phyloP scores from a whole-genome alignment of 176 grass and related monocot species.

The Ananas comosus region DNA sequence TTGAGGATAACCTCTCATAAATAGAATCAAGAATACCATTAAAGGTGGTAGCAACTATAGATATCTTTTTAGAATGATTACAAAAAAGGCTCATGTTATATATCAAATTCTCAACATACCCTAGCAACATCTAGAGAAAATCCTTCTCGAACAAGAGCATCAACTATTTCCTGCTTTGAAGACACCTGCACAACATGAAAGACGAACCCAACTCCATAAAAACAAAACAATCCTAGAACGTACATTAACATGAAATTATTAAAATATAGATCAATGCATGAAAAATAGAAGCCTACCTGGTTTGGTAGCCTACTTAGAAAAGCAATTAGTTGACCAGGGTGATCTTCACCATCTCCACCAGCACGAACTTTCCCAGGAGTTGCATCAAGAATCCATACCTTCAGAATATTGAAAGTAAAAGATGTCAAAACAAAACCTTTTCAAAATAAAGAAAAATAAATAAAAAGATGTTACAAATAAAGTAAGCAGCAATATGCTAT shows the following conservation, averaged over 20 bases:
- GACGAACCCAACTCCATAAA: not conserved
- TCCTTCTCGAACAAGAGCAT: constrained; percentile 54
- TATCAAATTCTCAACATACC: constrained; percentile 33
- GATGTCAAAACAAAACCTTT: not conserved
- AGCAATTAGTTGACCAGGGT: constrained; percentile 78
- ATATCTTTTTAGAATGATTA: not conserved
- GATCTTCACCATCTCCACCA: constrained; percentile 94
- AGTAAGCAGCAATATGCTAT: constrained; percentile 2
- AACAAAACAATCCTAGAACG: not conserved
- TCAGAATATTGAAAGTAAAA: constrained; percentile 19
- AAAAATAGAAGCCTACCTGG: constrained; percentile 29
- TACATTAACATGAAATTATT: not conserved
- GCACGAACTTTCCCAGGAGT: constrained; percentile 85
- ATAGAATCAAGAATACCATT: constrained; percentile 1
- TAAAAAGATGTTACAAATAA: not conserved
- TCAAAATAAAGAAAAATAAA: constrained; percentile 1
- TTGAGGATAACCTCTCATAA: not conserved
- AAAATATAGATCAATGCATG: constrained; percentile 1
- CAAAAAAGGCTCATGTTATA: not conserved
- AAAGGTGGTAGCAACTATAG: not conserved
- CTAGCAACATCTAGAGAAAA: constrained; percentile 82
- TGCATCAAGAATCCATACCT: constrained; percentile 98
- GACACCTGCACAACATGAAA: constrained; percentile 43
- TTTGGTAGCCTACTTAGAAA: constrained; percentile 69
- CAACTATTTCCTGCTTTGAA: constrained; percentile 65